Percentiles rank a stretch among this genome's conserved stretches.
phyloP scores from a whole-genome alignment of 495 filamentous ascomycete genomes.

The Filosporella fistucella region DNA sequence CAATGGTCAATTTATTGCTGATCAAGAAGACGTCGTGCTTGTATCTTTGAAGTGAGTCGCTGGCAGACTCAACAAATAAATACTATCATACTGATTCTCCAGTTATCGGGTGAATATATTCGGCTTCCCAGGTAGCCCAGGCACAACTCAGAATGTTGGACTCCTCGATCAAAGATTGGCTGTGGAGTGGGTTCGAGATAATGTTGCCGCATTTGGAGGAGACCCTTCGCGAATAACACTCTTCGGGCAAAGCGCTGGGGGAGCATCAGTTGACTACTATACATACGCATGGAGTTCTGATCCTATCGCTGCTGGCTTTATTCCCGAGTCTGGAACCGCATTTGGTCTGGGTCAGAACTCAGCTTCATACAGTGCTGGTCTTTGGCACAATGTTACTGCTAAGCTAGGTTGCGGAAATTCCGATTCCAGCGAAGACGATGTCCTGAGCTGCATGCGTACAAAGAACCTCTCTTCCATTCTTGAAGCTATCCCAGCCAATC shows the following conservation, averaged over 20 bases:
- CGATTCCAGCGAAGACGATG: slow-evolving; percentile 31
- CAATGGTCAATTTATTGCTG: slow-evolving; percentile 35
- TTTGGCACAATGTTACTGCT: slow-evolving; percentile 37
- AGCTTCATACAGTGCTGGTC: not conserved
- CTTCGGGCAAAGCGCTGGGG: slow-evolving; percentile 44
- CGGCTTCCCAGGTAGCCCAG: slow-evolving; percentile 14
- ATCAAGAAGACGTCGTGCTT: slow-evolving; percentile 49
- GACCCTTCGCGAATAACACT: slow-evolving; percentile 33
- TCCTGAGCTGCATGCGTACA: slow-evolving; percentile 42
- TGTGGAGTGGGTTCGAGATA: slow-evolving; percentile 55
- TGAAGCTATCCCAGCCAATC: slow-evolving; percentile 15
- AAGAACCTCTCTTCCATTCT: slow-evolving; percentile 29
- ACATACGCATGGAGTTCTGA: slow-evolving; percentile 42
- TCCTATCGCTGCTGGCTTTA: slow-evolving; percentile 41
- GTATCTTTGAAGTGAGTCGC: slow-evolving; percentile 46
- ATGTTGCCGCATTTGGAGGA: slow-evolving; percentile 50
- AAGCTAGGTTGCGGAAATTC: slow-evolving; percentile 36
- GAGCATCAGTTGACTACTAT: slow-evolving; percentile 45
- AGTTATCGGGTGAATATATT: slow-evolving; percentile 60
- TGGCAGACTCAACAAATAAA: not conserved
- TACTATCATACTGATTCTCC: not conserved
- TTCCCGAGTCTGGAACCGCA: slow-evolving; percentile 49
- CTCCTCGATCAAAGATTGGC: slow-evolving; percentile 57
- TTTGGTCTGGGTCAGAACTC: slow-evolving; percentile 21
- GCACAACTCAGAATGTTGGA: slow-evolving; percentile 8